phyloP scores from a whole-genome alignment of 1,284 basidiomycete species.

The Hypsizygus ulmarius region DNA sequence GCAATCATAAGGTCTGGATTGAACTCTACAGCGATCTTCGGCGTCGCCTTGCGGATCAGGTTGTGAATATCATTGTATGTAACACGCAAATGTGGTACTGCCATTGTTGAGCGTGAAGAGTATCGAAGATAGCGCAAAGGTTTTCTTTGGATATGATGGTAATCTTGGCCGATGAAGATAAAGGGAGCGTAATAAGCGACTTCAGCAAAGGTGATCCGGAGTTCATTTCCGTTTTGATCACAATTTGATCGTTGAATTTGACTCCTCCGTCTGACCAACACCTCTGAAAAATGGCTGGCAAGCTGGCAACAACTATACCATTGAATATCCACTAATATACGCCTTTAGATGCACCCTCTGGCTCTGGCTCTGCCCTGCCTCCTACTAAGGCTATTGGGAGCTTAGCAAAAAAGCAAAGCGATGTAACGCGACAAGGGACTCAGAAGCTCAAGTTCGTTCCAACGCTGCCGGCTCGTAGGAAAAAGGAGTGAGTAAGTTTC shows the following conservation, averaged over 20 bases:
- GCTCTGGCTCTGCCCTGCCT: slow-evolving; percentile 14
- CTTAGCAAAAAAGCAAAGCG: slow-evolving; percentile 66
- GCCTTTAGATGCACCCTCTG: slow-evolving; percentile 15
- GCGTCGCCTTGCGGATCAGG: slow-evolving; percentile 61
- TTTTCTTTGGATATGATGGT: neutral
- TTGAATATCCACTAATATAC: too few species aligned
- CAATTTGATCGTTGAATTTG: neutral
- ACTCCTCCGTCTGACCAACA: neutral
- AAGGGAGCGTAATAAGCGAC: too few species aligned
- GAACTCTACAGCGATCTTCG: slow-evolving; percentile 63
- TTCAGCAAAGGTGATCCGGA: too few species aligned
- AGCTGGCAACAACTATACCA: neutral
- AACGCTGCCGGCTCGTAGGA: slow-evolving; percentile 64
- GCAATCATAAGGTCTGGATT: slow-evolving; percentile 79
- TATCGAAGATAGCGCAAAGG: neutral
- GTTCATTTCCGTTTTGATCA: too few species aligned
- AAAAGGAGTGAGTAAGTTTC: slow-evolving; percentile 64
- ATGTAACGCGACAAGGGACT: slow-evolving; percentile 68
- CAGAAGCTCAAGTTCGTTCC: slow-evolving; percentile 80
- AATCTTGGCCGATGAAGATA: too few species aligned
- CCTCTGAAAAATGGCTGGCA: neutral
- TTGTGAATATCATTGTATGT: slow-evolving; percentile 89
- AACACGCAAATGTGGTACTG: slow-evolving; percentile 57
- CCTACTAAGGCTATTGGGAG: slow-evolving; percentile 62
- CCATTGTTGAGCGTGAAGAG: slow-evolving; percentile 13